These are phyloP conservation scores for Phytophthora melonis DNA, from an alignment of 352 stramenopile genomes.

Conservation along the genomic window DNA sequence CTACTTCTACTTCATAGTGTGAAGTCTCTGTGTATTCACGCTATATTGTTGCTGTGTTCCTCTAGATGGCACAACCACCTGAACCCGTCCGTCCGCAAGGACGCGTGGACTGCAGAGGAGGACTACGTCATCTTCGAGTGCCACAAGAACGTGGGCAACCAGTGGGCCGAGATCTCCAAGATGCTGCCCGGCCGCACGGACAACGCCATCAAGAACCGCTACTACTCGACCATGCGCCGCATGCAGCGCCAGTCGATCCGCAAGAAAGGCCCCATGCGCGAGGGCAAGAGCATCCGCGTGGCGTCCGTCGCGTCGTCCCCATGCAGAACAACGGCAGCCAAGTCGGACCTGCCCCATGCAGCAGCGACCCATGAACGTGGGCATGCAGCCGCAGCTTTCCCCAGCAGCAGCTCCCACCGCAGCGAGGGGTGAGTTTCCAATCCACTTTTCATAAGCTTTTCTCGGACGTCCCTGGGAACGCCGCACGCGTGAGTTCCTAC, in stretches of 20 bases:
- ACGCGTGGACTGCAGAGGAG: slow-evolving; percentile 91
- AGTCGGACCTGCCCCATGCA: slow-evolving; percentile 10
- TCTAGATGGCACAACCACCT: slow-evolving; percentile 90
- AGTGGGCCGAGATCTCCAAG: slow-evolving; percentile 93
- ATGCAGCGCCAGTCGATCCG: slow-evolving; percentile 90
- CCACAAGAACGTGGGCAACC: slow-evolving; percentile 93
- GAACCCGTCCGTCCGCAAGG: slow-evolving; percentile 89
- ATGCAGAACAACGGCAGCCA: slow-evolving; percentile 35
- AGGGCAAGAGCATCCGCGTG: slow-evolving; percentile 84
- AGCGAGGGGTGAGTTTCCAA: slow-evolving; percentile 48
- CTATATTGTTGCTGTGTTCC: background rate
- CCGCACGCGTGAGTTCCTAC: slow-evolving; percentile 48
- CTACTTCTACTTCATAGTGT: too few relatives aligned
- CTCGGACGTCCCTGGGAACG: slow-evolving; percentile 36
- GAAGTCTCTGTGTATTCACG: background rate
- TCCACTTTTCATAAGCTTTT: slow-evolving; percentile 76
- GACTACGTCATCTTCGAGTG: slow-evolving; percentile 93
- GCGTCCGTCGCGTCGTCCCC: slow-evolving; percentile 62
- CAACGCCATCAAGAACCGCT: slow-evolving; percentile 94
- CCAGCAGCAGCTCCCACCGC: slow-evolving; percentile 32
- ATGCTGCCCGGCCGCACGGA: slow-evolving; percentile 91
- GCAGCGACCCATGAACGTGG: slow-evolving; percentile 29
- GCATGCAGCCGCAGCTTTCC: slow-evolving; percentile 32
- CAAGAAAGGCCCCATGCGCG: slow-evolving; percentile 84
- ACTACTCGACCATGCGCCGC: slow-evolving; percentile 92